Base-by-base conservation (phyloP, 106 monocot species). In the Platanthera guangdongensis region DNA sequence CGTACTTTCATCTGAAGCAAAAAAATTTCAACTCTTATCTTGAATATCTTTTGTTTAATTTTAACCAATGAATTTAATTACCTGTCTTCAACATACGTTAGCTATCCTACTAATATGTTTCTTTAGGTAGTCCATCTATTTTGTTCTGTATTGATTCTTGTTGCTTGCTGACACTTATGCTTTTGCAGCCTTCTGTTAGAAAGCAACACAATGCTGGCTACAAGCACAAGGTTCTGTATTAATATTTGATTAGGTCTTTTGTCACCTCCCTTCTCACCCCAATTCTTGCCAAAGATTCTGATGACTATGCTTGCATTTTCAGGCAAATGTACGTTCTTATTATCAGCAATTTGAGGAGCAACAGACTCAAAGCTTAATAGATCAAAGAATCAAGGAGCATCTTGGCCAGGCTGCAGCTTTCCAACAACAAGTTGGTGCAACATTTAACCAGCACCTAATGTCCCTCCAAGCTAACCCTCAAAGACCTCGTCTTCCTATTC, bases 301-400 rank as follows among this genome's bases (percentile, higher is more conserved):
- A 70, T 51, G 19, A 51, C 7, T 14, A 10, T 15, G 4, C 1
- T 21, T 51, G 18, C 72, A 50, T 72, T 21, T 52, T 71, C 75
- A 92, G 93, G 93, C 93, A 80, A 97, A 93, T 83, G 95, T 96
- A 9, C 85, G 96, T 9, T 76, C 83, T 21, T 93, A 97, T 52
- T 97, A 97, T 77, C 93, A 93, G 51, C 96, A 97, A 72, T 97
- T 97, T 82, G 93, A 97, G 80, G 93, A 93, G 75, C 96, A 93
- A 77, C 93, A 93, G 49, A 93, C 93, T 49, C 90, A 93, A 72
- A 93, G 91, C 60, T 80, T 97, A 63, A 93, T 97, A 74, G 93
- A 96, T 85, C 93, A 96, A 77, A 93, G 90, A 85, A 93, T 96
- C 53, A 96, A 93, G 75, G 95, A 96, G 76, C 93, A 96, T 84